Evolutionary conservation across 345 rosid genomes (phyloP).

Genomic region (Punica granatum): DNA sequence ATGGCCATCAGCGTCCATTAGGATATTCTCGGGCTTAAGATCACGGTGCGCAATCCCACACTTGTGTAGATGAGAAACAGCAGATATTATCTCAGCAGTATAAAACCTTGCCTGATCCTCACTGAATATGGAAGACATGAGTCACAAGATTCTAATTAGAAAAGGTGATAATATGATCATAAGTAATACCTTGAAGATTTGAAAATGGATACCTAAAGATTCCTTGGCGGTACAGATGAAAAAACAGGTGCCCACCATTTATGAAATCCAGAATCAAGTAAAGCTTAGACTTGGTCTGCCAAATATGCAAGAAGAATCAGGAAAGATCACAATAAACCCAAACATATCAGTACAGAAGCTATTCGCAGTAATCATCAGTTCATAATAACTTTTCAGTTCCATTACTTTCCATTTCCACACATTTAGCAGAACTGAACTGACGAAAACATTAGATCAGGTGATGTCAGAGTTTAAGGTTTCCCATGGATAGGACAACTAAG

Average conservation of each 20-base stretch:
- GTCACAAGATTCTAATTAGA: slow-evolving; percentile 13
- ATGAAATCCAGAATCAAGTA: slow-evolving; percentile 68
- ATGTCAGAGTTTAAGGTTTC: background rate
- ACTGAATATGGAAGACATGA: slow-evolving; percentile 19
- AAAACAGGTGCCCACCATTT: slow-evolving; percentile 76
- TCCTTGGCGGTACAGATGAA: slow-evolving; percentile 61
- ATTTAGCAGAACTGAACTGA: background rate
- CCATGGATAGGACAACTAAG: background rate
- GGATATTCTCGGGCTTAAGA: slow-evolving; percentile 73
- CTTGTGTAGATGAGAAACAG: slow-evolving; percentile 74
- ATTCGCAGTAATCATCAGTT: background rate
- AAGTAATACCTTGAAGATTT: background rate
- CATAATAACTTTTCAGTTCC: background rate
- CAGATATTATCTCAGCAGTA: slow-evolving; percentile 66
- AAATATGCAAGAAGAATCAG: slow-evolving; percentile 3
- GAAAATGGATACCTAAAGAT: slow-evolving; percentile 43
- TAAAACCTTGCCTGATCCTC: slow-evolving; percentile 74
- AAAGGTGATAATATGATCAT: slow-evolving; percentile 2
- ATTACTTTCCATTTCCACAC: background rate
- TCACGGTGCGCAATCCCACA: slow-evolving; percentile 62
- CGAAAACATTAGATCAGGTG: background rate
- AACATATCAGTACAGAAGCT: background rate
- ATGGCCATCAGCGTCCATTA: slow-evolving; percentile 63
- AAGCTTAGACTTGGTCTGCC: slow-evolving; percentile 64
- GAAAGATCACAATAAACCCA: background rate